Conservation (phyloP, 1,284 basidiomycete genomes). For the Naganishia sp. region DNA sequence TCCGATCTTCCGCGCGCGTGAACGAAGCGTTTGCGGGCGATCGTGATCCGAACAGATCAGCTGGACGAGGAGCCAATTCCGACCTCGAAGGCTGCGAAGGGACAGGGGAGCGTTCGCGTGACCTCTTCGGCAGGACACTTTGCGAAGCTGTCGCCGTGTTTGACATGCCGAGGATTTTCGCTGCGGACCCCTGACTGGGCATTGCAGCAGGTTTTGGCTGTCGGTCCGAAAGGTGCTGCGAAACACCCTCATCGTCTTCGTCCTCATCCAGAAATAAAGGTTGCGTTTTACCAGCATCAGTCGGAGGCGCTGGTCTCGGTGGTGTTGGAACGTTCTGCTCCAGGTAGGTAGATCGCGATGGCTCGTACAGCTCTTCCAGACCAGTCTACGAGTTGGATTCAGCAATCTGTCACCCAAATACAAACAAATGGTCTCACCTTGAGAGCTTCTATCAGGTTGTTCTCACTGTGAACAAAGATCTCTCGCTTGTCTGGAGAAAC, state of each 20-base stretch:
- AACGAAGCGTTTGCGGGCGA: background rate
- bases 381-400: slow-evolving; percentile 52
- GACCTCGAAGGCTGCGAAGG: background rate
- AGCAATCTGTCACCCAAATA: background rate
- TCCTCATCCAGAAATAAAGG: slow-evolving; percentile 6
- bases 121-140: background rate
- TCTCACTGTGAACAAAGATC: slow-evolving; percentile 87
- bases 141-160: background rate
- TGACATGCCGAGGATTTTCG: too few relatives aligned
- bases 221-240: background rate
- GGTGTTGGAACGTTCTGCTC: slow-evolving; percentile 33
- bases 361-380: slow-evolving; percentile 66
- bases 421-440: slow-evolving; percentile 60
- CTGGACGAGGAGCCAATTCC: slow-evolving; percentile 9
- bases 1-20: slow-evolving; percentile 1
- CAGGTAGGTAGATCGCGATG: slow-evolving; percentile 68
- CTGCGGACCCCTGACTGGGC: background rate
- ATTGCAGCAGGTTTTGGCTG: background rate
- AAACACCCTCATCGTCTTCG: background rate
- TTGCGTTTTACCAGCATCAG: background rate
- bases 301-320: slow-evolving; percentile 1
- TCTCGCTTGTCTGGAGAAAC: slow-evolving; percentile 96
- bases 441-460: slow-evolving; percentile 72
- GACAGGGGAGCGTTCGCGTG: slow-evolving; percentile 2
- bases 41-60: background rate